A percentile compares a stretch with the other conserved stretches of the same genome.
These are phyloP conservation scores for Lithohypha guttulata DNA, from an alignment of 2,329 filamentous ascomycete genomes.

Conservation along the genomic window DNA sequence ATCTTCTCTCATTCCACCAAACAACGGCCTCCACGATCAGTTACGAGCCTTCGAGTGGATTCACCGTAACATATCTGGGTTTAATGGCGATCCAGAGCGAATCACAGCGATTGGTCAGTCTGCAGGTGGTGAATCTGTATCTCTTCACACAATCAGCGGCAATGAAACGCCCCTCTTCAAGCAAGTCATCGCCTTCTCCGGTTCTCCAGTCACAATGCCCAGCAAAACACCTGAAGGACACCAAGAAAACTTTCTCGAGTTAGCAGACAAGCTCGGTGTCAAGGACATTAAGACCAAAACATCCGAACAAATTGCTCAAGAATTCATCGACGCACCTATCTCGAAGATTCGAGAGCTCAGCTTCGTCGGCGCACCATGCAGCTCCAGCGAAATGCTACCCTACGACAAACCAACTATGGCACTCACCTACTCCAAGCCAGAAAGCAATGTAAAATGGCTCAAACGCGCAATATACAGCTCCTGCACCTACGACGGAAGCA, in stretches of 20 bases:
- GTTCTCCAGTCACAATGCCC: constrained; percentile 20
- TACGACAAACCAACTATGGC: constrained; percentile 12
- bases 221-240: constrained; percentile 13
- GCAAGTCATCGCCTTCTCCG: constrained; percentile 9
- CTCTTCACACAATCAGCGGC: constrained; percentile 7
- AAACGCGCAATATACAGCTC: constrained; percentile 22
- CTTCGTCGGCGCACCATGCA: constrained; percentile 8
- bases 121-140: constrained; percentile 31
- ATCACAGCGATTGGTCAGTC: constrained; percentile 37
- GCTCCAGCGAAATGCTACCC: constrained; percentile 10
- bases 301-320: constrained; percentile 37
- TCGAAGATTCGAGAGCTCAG: neutral
- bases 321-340: constrained; percentile 16
- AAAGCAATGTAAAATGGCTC: constrained; percentile 9
- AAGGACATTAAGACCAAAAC: constrained; percentile 38
- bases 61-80: constrained; percentile 30
- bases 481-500: constrained; percentile 22
- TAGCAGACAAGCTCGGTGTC: constrained; percentile 35
- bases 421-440: constrained; percentile 13
- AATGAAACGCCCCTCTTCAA: constrained; percentile 5
- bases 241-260: constrained; percentile 28
- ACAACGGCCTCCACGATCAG: constrained; percentile 36
- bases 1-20: constrained; percentile 21
- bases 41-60: constrained; percentile 32
- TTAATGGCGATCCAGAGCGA: constrained; percentile 32